These are phyloP conservation scores for Fusarium sp. DNA, from an alignment of 2,329 filamentous ascomycete genomes.

Conservation along the genomic window DNA sequence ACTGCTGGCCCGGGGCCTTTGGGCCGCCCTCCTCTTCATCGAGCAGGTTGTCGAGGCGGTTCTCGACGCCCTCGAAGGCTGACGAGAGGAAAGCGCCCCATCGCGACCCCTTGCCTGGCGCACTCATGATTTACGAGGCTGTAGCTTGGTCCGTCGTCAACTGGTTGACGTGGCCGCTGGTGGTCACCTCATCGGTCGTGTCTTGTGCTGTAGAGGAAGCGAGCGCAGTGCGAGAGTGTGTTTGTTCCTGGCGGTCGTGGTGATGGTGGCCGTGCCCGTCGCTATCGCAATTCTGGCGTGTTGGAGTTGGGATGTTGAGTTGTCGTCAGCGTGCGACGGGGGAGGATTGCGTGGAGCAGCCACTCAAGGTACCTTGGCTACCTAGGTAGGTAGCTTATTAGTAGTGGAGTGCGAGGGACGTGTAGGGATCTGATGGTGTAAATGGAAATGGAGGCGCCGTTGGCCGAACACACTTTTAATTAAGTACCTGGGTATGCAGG, in stretches of 20 bases:
- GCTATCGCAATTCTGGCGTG: not conserved
- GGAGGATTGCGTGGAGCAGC: conserved; percentile 5
- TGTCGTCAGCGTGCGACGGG: conserved; percentile 40
- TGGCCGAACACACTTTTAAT: not conserved
- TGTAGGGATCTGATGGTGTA: conserved; percentile 15
- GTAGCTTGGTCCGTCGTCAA: conserved; percentile 37
- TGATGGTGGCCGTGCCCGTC: not conserved
- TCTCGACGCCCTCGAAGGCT: conserved; percentile 94
- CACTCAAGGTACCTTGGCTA: not conserved
- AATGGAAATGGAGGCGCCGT: not conserved
- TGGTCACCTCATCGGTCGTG: conserved; percentile 42
- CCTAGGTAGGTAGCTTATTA: conserved; percentile 15
- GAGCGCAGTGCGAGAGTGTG: not conserved
- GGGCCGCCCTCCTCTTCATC: conserved; percentile 73
- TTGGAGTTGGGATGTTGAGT: conserved; percentile 26
- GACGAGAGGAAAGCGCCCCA: conserved; percentile 89
- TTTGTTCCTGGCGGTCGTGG: not conserved
- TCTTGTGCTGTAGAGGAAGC: conserved; percentile 7
- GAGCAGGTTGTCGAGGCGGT: conserved; percentile 91
- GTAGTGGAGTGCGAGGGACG: conserved; percentile 8
- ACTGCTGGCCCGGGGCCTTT: conserved; percentile 20
- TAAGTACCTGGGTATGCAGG: not conserved
- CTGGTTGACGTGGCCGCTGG: conserved; percentile 38
- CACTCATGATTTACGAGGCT: conserved; percentile 59
- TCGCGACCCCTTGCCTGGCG: conserved; percentile 69